Evolutionary conservation across 1,284 basidiomycete species (phyloP), one percentile per base, ranked within the genome.

Genomic region (Apiotrichum montevideense): DNA sequence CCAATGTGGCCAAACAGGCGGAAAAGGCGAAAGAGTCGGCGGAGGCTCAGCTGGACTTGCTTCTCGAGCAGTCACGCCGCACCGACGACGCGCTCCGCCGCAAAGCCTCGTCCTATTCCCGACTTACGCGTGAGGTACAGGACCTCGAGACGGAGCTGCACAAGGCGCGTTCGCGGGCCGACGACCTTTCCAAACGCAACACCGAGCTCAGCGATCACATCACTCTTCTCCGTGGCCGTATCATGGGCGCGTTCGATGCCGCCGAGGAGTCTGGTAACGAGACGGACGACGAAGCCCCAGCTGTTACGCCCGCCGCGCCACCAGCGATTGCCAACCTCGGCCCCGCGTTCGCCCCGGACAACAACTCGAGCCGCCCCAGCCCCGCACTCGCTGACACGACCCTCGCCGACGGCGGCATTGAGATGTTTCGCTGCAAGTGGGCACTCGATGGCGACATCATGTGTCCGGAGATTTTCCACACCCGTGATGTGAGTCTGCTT

Each of bases 11-110:
- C 13, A 35, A 58, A 5, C 42, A 58, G 15, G 35, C 39, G 41
- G 51, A 52, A 1, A 49, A 44, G 5, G 58, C 51, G 0, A 64
- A 68, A 21, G 51, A 52, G 8, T 39, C 34, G 34, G 48, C 62
- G 34, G 50, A 56, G 34, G 46, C 42, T 3, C 62, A 71, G 52
- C 51, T 65, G 47, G 56, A 65, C 9, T 50, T 74, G 29, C 53
- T 74, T 8, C 63, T 71, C 0, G 66, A 69, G 33, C 74, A 76
- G 58, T 54, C 63, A 33, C 60, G 73, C 9, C 44, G 57, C 32
- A 76, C 74, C 2, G 73, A 69, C 53, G 74, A 76, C 56, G 47
- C 21, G 6, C 49, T 74, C 7, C 65, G 74, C 9, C 39, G 56
- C 32, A 68, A 66, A 35, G 70, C 71, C 2, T 59, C 59, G 1